Base-by-base conservation (phyloP, 306 rosid genomes). In the Lathyrus aphaca region DNA sequence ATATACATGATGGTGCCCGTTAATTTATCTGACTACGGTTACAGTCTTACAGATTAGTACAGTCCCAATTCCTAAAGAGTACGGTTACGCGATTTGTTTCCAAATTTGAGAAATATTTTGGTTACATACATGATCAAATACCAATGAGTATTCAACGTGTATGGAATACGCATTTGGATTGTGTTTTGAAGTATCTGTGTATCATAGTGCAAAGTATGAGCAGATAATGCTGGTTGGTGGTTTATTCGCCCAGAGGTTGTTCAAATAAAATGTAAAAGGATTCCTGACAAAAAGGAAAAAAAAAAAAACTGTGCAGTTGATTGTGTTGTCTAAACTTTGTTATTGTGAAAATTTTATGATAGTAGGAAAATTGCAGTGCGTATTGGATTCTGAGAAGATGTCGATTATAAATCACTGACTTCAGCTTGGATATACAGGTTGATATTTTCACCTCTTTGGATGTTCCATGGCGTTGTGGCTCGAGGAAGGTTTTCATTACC, bases 401-500 rank as follows among this genome's bases (percentile, higher is more conserved):
- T 16, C 69, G 43, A 42, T 49, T 73, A 43, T 72, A 73, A 21
- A 48, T 65, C 38, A 73, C 42, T 67, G 29, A 81, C 29, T 76
- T 58, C 58, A 16, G 12, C 68, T 76, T 72, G 67, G 54, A 74
- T 45, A 45, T 72, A 76, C 85, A 95, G 99, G 99, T 30, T 79
- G 64, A 65, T 91, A 66, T 95, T 95, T 85, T 81, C 75, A 27
- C 99, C 97, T 8, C 89, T 95, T 68, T 95, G 99, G 99, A 77
- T 83, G 75, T 95, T 95, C 82, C 99, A 95, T 79, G 93, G 84
- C 12, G 79, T 87, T 76, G 97, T 87, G 76, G 88, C 99, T 70
- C 92, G 99, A 56, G 99, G 97, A 86, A 86, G 99, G 77, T 95
- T 95, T 84, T 95, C 99, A 72, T 73, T 95, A 74, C 99, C 97